Evolutionary conservation across 768 basidiomycete genomes (phyloP).

Genomic region (Hysterangium stoloniferum): DNA sequence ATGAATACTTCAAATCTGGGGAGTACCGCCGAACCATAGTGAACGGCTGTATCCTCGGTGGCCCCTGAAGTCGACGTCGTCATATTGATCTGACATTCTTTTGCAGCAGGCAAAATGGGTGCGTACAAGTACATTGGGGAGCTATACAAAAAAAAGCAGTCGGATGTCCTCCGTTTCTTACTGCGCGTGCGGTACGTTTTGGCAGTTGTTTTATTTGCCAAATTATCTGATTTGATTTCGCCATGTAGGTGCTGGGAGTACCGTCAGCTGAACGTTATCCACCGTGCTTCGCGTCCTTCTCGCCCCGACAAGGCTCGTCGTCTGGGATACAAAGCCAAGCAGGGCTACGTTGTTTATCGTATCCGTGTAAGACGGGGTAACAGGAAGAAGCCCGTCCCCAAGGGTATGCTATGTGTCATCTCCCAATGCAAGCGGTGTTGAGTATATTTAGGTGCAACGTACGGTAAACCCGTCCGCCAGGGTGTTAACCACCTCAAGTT

Average conservation of each 20-base stretch:
- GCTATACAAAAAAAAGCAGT: constrained; percentile 98
- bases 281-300: constrained; percentile 95
- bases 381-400: constrained; percentile 97
- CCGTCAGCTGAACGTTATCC: constrained; percentile 96
- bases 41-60: too few relatives aligned
- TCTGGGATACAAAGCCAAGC: constrained; percentile 99
- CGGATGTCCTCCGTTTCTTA: constrained; percentile 94
- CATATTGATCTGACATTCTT: too few relatives aligned
- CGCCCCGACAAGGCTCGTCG: constrained; percentile 99
- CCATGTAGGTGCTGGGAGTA: constrained; percentile 88
- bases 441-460: constrained; percentile 74
- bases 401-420: constrained; percentile 51
- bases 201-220: background rate
- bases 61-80: too few relatives aligned
- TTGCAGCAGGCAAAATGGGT: constrained; percentile 60
- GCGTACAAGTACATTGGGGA: constrained; percentile 96
- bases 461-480: constrained; percentile 98
- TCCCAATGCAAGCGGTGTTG: background rate
- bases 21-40: too few relatives aligned
- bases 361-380: constrained; percentile 96
- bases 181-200: constrained; percentile 81
- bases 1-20: too few relatives aligned
- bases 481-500: constrained; percentile 99
- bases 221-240: constrained; percentile 10
- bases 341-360: constrained; percentile 97